Evolutionary conservation across 1,284 basidiomycete genomes (phyloP), one percentile per base, ranked within the genome.

Genomic region (Sporisorium graminicola): DNA sequence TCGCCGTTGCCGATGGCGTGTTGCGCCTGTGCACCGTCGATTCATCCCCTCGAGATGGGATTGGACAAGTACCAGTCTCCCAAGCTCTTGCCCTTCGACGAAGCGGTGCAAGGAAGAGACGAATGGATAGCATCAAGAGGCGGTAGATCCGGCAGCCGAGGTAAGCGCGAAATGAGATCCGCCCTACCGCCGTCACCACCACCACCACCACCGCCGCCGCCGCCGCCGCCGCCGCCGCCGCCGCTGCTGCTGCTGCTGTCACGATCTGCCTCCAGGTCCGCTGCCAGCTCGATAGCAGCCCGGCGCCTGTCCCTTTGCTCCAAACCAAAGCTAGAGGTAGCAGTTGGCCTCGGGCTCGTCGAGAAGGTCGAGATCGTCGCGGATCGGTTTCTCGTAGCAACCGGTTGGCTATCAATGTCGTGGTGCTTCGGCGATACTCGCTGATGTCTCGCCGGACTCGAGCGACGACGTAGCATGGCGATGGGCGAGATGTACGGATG

Each of bases 41-140:
- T 33, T n/a, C 13, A 58, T 18, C 62, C 49, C 37, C 40, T 57
- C 35, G 62, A 49, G 37, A 74, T 74, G n/a, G 72, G 72, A 29
- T 74, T 43, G 3, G 58, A 33, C 24, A 74, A 51, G 27, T 62
- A 74, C 43, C 49, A 74, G 46, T 74, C 72, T 18, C 61, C 63
- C 27, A 69, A n/a, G 33, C 72, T 74, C 40, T 60, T 52, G 37
- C 44, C 42, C 1, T 18, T 49, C 27, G 58, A 22, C 16, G 57
- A 54, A 0, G 55, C 27, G 29, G 29, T 31, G 29, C 29, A 10
- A 31, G 10, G 29, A 40, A 18, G 31, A 0, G 12, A n/a, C n/a
- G n/a, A n/a, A n/a, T n/a, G n/a, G n/a, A n/a, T n/a, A n/a, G n/a
- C n/a, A n/a, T n/a, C n/a, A n/a, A n/a, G 22, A 16, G 54, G 35